Conservation (phyloP, 2,329 filamentous ascomycete species). For the Dothistroma pini region DNA sequence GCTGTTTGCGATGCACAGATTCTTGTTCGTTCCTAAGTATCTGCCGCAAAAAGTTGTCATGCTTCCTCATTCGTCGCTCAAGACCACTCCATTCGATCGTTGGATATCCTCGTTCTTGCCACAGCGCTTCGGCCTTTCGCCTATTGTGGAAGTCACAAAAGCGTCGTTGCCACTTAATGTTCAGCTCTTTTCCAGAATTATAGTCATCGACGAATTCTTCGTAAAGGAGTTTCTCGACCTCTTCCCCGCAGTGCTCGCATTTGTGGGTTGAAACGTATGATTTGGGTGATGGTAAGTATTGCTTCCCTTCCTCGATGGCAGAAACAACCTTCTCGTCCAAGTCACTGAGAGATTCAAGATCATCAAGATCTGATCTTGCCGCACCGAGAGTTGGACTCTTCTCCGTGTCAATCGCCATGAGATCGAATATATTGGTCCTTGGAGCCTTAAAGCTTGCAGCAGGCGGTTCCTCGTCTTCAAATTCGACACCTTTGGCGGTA, state of each 20-base stretch:
- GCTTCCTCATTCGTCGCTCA: slow-evolving; percentile 25
- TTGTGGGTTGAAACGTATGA: slow-evolving; percentile 3
- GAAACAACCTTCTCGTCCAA: slow-evolving; percentile 12
- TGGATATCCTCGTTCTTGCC: slow-evolving; percentile 33
- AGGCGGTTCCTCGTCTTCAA: neutral
- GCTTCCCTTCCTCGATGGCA: slow-evolving; percentile 4
- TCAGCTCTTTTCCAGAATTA: slow-evolving; percentile 23
- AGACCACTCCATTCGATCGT: slow-evolving; percentile 34
- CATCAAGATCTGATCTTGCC: neutral
- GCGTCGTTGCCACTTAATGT: slow-evolving; percentile 31
- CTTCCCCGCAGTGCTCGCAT: slow-evolving; percentile 29
- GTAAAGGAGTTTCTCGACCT: slow-evolving; percentile 20
- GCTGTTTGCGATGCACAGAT: slow-evolving; percentile 27
- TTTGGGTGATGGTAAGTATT: slow-evolving; percentile 1
- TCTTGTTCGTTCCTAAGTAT: slow-evolving; percentile 26
- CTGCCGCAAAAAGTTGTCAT: slow-evolving; percentile 24
- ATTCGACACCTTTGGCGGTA: neutral
- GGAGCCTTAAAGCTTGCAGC: neutral
- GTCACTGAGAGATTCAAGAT: slow-evolving; percentile 1
- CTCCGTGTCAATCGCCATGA: neutral
- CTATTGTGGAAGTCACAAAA: slow-evolving; percentile 35
- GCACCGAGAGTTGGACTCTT: neutral
- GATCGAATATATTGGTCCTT: neutral
- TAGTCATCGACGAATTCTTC: slow-evolving; percentile 33
- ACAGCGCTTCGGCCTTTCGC: slow-evolving; percentile 27